Percentiles rank a stretch among this genome's conserved stretches.
Conservation (phyloP, 2,329 filamentous ascomycete species). For the Cercospora janseana region DNA sequence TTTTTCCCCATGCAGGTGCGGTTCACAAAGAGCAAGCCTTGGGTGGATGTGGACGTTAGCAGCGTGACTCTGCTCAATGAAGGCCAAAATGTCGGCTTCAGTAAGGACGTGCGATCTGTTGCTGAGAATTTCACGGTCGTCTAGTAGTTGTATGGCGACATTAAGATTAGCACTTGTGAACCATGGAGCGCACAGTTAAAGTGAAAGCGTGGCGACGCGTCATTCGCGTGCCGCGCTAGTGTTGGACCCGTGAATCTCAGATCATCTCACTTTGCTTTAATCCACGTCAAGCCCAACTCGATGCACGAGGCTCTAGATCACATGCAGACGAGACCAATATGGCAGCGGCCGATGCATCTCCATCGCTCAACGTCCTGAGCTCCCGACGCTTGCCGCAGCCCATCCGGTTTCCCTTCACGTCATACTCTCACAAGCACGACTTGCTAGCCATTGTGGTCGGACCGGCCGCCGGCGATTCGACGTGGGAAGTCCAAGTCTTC, state of each 20-base stretch:
- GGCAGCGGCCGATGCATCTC: neutral
- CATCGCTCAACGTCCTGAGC: conserved; percentile 37
- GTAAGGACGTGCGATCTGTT: conserved; percentile 74
- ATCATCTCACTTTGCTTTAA: neutral
- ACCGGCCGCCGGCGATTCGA: conserved; percentile 26
- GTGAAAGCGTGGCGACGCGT: neutral
- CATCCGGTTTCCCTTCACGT: conserved; percentile 59
- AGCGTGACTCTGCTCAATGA: conserved; percentile 69
- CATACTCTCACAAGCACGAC: conserved; percentile 82
- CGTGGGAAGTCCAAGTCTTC: conserved; percentile 72
- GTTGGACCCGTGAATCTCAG: neutral
- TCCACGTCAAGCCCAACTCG: neutral
- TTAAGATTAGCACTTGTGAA: too few species aligned
- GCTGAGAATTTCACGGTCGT: conserved; percentile 76
- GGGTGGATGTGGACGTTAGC: conserved; percentile 90
- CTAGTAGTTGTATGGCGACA: conserved; percentile 52
- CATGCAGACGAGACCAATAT: neutral
- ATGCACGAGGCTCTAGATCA: neutral
- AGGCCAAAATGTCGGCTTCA: conserved; percentile 76
- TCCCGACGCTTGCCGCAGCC: conserved; percentile 58
- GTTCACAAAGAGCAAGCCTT: conserved; percentile 83
- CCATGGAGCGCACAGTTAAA: neutral
- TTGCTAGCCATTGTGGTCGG: conserved; percentile 65
- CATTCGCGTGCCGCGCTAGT: conserved; percentile 12
- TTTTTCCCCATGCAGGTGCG: conserved; percentile 97